Evolutionary conservation across 2,329 filamentous ascomycete genomes (phyloP).

Genomic region (Claviceps monticola): DNA sequence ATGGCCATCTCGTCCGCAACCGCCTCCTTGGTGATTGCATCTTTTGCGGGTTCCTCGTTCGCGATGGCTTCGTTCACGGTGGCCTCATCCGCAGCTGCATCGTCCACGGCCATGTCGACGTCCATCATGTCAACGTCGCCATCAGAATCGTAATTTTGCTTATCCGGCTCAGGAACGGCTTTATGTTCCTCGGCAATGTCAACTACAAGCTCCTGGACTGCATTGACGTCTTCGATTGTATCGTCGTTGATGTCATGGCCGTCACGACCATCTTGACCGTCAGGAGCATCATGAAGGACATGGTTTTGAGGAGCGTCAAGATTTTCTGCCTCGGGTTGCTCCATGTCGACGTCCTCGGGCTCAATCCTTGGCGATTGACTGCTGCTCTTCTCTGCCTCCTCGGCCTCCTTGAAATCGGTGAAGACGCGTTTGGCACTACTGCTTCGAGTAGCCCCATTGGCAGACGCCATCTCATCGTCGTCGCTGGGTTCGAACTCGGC

Average conservation of each 20-base stretch:
- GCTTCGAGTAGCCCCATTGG: conserved; percentile 53
- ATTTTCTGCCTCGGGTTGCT: conserved; percentile 15
- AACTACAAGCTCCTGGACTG: conserved; percentile 14
- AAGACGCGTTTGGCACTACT: conserved; percentile 37
- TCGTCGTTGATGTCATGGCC: conserved; percentile 24
- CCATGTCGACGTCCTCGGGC: conserved; percentile 17
- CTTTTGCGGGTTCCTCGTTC: too few relatives aligned
- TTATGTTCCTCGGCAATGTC: conserved; percentile 10
- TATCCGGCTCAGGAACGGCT: conserved; percentile 10
- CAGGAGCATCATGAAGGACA: too few relatives aligned
- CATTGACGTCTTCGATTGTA: conserved; percentile 30
- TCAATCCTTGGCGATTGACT: conserved; percentile 22
- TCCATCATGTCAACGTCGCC: conserved; percentile 39
- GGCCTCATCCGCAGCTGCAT: conserved; percentile 8
- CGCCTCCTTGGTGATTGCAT: too few relatives aligned
- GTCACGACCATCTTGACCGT: too few relatives aligned
- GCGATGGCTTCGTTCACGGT: too few relatives aligned
- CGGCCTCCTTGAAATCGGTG: conserved; percentile 33
- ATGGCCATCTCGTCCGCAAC: conserved; percentile 19
- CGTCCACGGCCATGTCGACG: conserved; percentile 16
- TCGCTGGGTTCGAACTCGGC: conserved; percentile 82
- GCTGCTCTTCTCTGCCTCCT: conserved; percentile 24
- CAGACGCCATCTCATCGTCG: conserved; percentile 65
- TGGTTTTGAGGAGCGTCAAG: too few relatives aligned
- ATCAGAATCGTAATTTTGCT: conserved; percentile 28